Base-by-base conservation (phyloP, 805 yeast genomes). In the Yamadazyma phyllophila region DNA sequence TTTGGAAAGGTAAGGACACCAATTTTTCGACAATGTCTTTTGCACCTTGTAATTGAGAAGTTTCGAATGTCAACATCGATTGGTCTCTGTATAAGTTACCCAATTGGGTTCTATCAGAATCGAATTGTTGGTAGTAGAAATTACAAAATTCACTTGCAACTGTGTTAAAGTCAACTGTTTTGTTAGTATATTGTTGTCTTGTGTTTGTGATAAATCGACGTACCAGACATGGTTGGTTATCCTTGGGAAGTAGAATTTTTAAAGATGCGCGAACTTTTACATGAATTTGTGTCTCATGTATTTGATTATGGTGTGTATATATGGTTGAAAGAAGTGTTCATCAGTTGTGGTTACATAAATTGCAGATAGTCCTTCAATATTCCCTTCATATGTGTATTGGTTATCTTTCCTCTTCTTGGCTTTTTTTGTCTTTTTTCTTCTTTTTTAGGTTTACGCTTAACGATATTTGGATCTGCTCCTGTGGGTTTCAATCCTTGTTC, bases 51-150 rank as follows among this genome's bases (percentile, higher is more conserved):
- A 87, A 77, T 76, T 92, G 97, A 48, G 90, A 76, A 45, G 91
- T 83, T 74, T 94, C 99, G 60, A 94, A 94, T 39, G 99, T 94
- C 71, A 94, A 77, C 99, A 94, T 94, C 26, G 97, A 90, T 66
- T 88, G 91, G 51, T 89, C 96, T 66, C 99, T 87, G 83, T 92
- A 92, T 61, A 92, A 80, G 74, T 88, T 85, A 57, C 96, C 96
- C 65, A 92, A 81, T 67, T 87, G 94, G 48, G 89, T 68, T 77
- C 98, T 88, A 72, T 92, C 96, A 59, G 83, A 68, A 71, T 91
- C 97, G 62, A 92, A 92, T 70, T 88, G 96, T 67, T 88, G 86
- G 81, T 92, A 94, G 81, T 94, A 92, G 64, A 90, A 92, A 69
- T 80, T 85, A 62, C 96, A 88, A 74, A 92, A 92, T 71, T 92